These are phyloP conservation scores for Claviceps sp. DNA, from an alignment of 2,329 filamentous ascomycete species.

Conservation along the genomic window DNA sequence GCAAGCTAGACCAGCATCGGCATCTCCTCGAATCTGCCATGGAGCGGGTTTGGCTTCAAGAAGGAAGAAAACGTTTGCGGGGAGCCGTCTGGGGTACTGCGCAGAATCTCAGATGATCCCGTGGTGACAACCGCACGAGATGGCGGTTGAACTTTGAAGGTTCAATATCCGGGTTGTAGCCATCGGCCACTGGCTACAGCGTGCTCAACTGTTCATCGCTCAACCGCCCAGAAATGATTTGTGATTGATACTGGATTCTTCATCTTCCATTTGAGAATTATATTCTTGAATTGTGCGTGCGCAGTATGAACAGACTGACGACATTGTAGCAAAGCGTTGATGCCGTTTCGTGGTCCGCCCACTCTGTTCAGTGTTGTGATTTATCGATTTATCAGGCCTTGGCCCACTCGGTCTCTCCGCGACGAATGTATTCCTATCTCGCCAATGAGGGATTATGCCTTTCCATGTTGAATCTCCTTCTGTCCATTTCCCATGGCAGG, in stretches of 20 bases:
- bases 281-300: background rate
- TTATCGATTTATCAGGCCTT: background rate
- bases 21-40: background rate
- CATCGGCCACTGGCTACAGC: background rate
- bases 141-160: background rate
- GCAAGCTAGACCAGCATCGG: background rate
- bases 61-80: slow-evolving; percentile 3
- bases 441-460: background rate
- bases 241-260: background rate
- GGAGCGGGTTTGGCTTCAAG: background rate
- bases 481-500: background rate
- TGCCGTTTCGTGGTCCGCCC: background rate
- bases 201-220: background rate
- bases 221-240: background rate
- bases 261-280: background rate
- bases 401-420: background rate
- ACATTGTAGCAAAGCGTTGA: background rate
- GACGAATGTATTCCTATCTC: background rate
- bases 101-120: background rate
- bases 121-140: background rate
- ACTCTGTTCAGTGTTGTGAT: background rate
- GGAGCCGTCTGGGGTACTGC: slow-evolving; percentile 5
- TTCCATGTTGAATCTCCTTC: background rate
- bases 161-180: background rate
- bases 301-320: background rate